Conservation (phyloP, 2,329 filamentous ascomycete genomes). For the Beauveria medogensis region DNA sequence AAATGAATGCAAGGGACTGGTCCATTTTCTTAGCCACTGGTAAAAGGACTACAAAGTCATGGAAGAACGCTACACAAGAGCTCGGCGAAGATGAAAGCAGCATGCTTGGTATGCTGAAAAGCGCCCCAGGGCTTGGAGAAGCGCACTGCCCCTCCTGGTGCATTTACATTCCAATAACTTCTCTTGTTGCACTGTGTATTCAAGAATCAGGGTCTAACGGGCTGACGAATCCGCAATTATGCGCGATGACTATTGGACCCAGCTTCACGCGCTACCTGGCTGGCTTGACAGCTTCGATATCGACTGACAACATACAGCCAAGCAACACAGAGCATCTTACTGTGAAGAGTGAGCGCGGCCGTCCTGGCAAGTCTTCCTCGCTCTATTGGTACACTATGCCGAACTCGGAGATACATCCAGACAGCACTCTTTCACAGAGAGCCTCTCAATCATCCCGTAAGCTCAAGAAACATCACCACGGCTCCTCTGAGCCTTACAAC, state of each 20-base stretch:
- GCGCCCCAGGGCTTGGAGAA: slow-evolving; percentile 4
- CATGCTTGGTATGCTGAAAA: slow-evolving; percentile 14
- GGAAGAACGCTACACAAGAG: not conserved
- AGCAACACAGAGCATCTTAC: slow-evolving; percentile 25
- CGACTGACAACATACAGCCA: slow-evolving; percentile 25
- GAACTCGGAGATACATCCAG: slow-evolving; percentile 21
- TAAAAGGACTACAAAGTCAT: slow-evolving; percentile 18
- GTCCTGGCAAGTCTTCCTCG: slow-evolving; percentile 29
- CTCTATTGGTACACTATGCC: slow-evolving; percentile 27
- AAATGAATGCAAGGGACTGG: slow-evolving; percentile 51
- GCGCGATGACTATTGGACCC: slow-evolving; percentile 27
- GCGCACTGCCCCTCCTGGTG: slow-evolving; percentile 24
- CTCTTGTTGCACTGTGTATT: slow-evolving; percentile 23
- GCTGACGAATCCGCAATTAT: slow-evolving; percentile 30
- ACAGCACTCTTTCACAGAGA: slow-evolving; percentile 2
- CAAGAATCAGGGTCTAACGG: slow-evolving; percentile 21
- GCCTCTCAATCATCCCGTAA: not conserved
- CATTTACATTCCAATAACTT: slow-evolving; percentile 26
- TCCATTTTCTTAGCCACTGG: slow-evolving; percentile 44
- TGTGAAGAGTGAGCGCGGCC: slow-evolving; percentile 27
- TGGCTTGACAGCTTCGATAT: slow-evolving; percentile 28
- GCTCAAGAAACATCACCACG: not conserved
- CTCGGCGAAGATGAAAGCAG: not conserved
- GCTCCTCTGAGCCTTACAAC: not conserved
- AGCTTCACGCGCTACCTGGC: slow-evolving; percentile 31